Evolutionary conservation across 805 yeast species (phyloP).

Genomic region (Saccharomycopsis fermentans): DNA sequence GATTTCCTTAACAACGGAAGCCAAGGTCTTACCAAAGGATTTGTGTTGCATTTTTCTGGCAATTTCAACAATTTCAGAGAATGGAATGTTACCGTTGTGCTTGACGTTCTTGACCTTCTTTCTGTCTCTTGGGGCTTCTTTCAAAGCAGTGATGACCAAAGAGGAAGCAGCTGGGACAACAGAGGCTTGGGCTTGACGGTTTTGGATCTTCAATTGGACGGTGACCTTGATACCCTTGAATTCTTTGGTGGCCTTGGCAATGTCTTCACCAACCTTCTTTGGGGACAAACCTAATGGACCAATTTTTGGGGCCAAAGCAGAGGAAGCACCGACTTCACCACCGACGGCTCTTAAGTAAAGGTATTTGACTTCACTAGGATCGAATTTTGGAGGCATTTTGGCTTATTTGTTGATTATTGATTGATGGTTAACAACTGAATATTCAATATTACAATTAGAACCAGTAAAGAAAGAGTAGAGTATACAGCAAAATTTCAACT

Average conservation of each 20-base stretch:
- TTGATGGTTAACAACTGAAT: not conserved
- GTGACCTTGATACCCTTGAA: conserved; percentile 99
- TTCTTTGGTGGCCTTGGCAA: conserved; percentile 98
- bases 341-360: conserved; percentile 99
- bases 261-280: conserved; percentile 99
- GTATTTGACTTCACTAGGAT: conserved; percentile 96
- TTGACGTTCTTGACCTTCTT: conserved; percentile 99
- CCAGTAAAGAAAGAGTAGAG: not conserved
- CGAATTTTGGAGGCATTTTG: conserved; percentile 95
- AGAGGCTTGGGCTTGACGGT: conserved; percentile 98
- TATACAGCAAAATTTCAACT: no score
- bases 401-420: not conserved
- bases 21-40: conserved; percentile 95
- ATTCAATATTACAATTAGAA: no score
- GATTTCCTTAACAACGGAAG: conserved; percentile 96
- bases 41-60: conserved; percentile 97
- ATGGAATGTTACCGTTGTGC: conserved; percentile 98
- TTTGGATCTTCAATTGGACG: conserved; percentile 96
- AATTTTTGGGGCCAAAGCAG: conserved; percentile 99
- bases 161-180: conserved; percentile 99
- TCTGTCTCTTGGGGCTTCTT: conserved; percentile 99
- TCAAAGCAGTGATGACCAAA: conserved; percentile 95
- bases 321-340: conserved; percentile 99
- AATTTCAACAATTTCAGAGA: conserved; percentile 91
- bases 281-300: conserved; percentile 99